phyloP scores from a whole-genome alignment of 2,329 filamentous ascomycete genomes.

The Cyphellophora attinorum region DNA sequence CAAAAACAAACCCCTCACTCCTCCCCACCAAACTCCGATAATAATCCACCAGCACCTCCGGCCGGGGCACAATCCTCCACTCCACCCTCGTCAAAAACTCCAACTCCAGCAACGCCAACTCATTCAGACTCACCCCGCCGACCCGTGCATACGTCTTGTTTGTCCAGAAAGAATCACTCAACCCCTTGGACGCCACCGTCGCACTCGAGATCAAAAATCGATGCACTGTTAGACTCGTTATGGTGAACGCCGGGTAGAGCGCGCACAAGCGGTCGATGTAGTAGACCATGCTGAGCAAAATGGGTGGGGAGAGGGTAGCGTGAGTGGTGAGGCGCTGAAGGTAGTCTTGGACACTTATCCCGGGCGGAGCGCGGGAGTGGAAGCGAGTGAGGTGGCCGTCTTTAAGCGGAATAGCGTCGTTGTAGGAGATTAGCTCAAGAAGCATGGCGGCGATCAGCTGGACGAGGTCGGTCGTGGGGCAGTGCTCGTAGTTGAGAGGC shows the following conservation, averaged over 20 bases:
- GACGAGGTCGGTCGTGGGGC: slow-evolving; percentile 76
- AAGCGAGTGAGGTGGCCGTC: slow-evolving; percentile 86
- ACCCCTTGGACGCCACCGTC: slow-evolving; percentile 88
- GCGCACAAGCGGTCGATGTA: slow-evolving; percentile 94
- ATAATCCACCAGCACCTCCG: slow-evolving; percentile 87
- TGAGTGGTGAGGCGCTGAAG: slow-evolving; percentile 86
- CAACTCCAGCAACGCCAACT: slow-evolving; percentile 82
- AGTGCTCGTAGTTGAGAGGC: slow-evolving; percentile 67
- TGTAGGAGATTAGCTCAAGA: slow-evolving; percentile 84
- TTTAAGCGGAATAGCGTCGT: slow-evolving; percentile 76
- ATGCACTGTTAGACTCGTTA: slow-evolving; percentile 92
- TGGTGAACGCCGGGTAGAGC: slow-evolving; percentile 87
- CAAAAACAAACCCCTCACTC: slow-evolving; percentile 49
- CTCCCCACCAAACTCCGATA: slow-evolving; percentile 75
- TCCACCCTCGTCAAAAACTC: slow-evolving; percentile 89
- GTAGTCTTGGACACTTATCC: slow-evolving; percentile 91
- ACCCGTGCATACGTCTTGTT: slow-evolving; percentile 94
- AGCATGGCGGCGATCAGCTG: slow-evolving; percentile 91
- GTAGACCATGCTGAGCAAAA: slow-evolving; percentile 97
- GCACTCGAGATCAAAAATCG: slow-evolving; percentile 93
- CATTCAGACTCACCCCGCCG: slow-evolving; percentile 80
- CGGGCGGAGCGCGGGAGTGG: slow-evolving; percentile 81
- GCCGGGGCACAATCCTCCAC: slow-evolving; percentile 94
- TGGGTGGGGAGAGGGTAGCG: slow-evolving; percentile 82
- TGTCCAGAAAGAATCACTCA: slow-evolving; percentile 97